These are phyloP conservation scores for Cercospora berteroae DNA, from an alignment of 2,329 filamentous ascomycete genomes.

Conservation along the genomic window DNA sequence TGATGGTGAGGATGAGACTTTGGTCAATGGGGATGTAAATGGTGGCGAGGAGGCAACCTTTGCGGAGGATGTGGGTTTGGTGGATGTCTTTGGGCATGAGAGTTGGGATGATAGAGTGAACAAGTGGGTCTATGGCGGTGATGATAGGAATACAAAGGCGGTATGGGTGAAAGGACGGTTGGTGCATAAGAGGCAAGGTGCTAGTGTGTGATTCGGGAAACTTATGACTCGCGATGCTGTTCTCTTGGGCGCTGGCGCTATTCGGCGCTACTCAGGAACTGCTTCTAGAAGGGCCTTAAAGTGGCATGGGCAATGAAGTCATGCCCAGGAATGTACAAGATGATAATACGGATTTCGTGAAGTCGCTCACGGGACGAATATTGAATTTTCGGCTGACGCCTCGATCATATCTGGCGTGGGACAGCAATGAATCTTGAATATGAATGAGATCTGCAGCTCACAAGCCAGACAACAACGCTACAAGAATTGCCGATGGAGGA, in stretches of 20 bases:
- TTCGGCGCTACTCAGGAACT: neutral
- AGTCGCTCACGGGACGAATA: neutral
- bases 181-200: slow-evolving; percentile 60
- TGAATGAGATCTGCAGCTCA: no score
- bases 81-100: slow-evolving; percentile 91
- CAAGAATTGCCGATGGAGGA: neutral
- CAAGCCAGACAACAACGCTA: no score
- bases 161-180: slow-evolving; percentile 87
- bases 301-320: neutral
- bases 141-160: slow-evolving; percentile 82
- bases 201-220: slow-evolving; percentile 12
- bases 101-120: slow-evolving; percentile 79
- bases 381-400: no score
- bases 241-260: no score
- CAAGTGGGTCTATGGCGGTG: slow-evolving; percentile 93
- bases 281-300: neutral
- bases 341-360: neutral
- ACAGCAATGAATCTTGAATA: no score
- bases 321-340: neutral
- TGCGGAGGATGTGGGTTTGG: slow-evolving; percentile 55
- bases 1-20: slow-evolving; percentile 26
- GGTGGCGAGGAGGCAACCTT: slow-evolving; percentile 20
- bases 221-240: no score
- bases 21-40: neutral
- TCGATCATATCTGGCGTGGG: no score